Evolutionary conservation across 768 basidiomycete species (phyloP).

Genomic region (Tricholoma bakamatsutake): DNA sequence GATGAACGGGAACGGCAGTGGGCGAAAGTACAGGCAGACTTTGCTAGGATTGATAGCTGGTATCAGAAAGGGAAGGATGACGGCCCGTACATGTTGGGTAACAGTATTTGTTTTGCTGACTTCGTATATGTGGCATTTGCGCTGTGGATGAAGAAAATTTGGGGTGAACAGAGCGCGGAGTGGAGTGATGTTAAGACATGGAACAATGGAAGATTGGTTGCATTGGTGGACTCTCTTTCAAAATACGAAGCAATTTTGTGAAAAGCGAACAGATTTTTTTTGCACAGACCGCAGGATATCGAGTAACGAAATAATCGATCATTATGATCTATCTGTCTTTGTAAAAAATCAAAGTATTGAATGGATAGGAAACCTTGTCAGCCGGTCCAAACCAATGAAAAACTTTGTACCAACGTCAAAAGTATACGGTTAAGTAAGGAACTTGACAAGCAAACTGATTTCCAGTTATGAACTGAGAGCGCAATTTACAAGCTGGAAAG

Average conservation of each 20-base stretch:
- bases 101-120: constrained; percentile 29
- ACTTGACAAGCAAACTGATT: too few relatives aligned
- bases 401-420: too few relatives aligned
- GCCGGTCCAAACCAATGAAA: too few relatives aligned
- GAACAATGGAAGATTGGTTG: constrained; percentile 28
- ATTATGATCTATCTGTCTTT: too few relatives aligned
- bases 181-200: constrained; percentile 28
- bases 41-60: constrained; percentile 15
- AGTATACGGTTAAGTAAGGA: too few relatives aligned
- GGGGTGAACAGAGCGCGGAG: constrained; percentile 27
- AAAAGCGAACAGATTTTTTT: too few relatives aligned
- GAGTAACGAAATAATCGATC: too few relatives aligned
- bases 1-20: constrained; percentile 16
- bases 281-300: too few relatives aligned
- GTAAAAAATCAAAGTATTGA: too few relatives aligned
- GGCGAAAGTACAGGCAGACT: constrained; percentile 15
- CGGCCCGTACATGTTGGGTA: constrained; percentile 28
- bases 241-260: neutral
- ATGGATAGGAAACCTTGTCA: too few relatives aligned
- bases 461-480: too few relatives aligned
- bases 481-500: too few relatives aligned
- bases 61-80: constrained; percentile 15
- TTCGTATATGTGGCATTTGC: constrained; percentile 24
- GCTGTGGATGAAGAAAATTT: constrained; percentile 21
- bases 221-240: neutral